Percentiles rank a stretch among this genome's conserved stretches.
Conservation (phyloP, 163 green algal genomes). For the Volvox carteri region DNA sequence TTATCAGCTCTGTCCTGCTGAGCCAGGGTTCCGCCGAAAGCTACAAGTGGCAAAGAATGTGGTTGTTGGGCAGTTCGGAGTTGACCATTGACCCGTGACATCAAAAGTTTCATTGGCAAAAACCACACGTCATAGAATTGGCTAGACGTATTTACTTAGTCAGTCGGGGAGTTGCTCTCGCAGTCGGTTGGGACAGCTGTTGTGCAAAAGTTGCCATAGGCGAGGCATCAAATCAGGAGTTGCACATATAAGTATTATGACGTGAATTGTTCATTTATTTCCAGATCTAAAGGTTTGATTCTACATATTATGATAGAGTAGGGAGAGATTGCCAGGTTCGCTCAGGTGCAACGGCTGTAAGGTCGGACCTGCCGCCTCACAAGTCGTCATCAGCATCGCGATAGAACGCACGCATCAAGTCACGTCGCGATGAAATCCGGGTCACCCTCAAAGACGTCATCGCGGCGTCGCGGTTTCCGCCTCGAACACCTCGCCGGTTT, state of each 20-base stretch:
- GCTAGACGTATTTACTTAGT: too few relatives aligned
- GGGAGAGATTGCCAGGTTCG: not conserved
- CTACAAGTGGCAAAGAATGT: too few relatives aligned
- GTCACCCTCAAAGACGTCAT: not conserved
- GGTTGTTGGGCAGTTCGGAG: too few relatives aligned
- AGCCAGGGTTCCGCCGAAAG: too few relatives aligned
- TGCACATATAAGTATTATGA: not conserved
- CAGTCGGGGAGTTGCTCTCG: slow-evolving; percentile 3
- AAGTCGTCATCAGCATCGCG: not conserved
- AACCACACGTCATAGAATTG: too few relatives aligned
- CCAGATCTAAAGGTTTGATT: too few relatives aligned
- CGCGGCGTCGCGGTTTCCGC: not conserved
- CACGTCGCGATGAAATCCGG: slow-evolving; percentile 18
- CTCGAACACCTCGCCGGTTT: slow-evolving; percentile 45
- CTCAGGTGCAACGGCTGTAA: slow-evolving; percentile 21
- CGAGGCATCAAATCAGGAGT: not conserved
- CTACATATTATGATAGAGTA: not conserved
- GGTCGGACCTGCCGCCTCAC: not conserved
- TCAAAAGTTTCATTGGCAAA: too few relatives aligned
- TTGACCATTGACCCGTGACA: too few relatives aligned
- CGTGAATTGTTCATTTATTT: too few relatives aligned
- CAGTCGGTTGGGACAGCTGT: slow-evolving; percentile 14
- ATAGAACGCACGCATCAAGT: not conserved
- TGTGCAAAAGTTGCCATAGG: not conserved
- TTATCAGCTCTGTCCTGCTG: too few relatives aligned